These are phyloP conservation scores for Fusarium nygamai DNA, from an alignment of 2,329 filamentous ascomycete species.

Conservation along the genomic window DNA sequence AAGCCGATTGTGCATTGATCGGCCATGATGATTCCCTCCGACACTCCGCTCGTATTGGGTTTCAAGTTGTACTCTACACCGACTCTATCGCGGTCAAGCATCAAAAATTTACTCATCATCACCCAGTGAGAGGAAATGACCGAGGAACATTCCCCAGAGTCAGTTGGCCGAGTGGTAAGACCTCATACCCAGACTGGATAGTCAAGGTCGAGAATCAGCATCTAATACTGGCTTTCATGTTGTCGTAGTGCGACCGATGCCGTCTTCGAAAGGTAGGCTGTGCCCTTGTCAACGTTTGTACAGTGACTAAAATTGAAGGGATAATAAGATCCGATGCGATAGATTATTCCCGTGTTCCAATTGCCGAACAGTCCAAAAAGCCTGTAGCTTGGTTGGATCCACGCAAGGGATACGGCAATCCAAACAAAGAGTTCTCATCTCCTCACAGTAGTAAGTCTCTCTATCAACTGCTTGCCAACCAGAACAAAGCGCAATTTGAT, in stretches of 20 bases:
- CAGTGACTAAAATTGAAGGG: neutral
- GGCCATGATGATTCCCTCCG: neutral
- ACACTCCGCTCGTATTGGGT: neutral
- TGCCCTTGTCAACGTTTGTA: rapidly evolving
- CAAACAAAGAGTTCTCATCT: neutral
- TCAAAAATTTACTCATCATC: neutral
- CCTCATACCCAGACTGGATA: too few relatives aligned
- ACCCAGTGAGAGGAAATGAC: neutral
- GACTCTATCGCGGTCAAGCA: neutral
- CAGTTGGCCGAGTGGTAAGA: neutral
- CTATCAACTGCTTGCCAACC: rapidly evolving
- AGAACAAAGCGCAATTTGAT: neutral
- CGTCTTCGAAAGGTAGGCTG: neutral
- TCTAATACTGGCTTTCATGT: neutral
- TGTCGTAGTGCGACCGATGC: neutral
- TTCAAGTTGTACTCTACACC: neutral
- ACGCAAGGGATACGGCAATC: neutral
- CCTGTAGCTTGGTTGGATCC: neutral
- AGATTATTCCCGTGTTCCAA: neutral
- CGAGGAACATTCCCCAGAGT: neutral
- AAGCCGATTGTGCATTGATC: neutral
- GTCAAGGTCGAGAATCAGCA: rapidly evolving
- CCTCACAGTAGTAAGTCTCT: neutral
- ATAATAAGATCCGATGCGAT: neutral
- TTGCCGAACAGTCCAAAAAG: neutral